Conservation (phyloP, 2,329 filamentous ascomycete species). For the Fusarium clavum region DNA sequence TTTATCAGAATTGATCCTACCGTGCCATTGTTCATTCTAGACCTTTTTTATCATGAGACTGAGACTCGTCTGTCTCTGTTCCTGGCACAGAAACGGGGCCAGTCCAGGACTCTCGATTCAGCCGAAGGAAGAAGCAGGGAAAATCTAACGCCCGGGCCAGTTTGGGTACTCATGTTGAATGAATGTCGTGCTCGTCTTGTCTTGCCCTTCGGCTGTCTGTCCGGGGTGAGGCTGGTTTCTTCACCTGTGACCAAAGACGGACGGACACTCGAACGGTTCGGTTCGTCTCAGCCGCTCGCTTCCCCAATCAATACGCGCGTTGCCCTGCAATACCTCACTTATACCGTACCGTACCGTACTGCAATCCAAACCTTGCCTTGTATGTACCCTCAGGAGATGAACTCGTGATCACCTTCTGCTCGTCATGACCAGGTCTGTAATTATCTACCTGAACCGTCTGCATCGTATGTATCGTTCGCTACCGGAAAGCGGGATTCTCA, state of each 20-base stretch:
- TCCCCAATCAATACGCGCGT: slow-evolving; percentile 23
- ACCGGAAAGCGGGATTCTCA: slow-evolving; percentile 16
- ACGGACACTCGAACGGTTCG: neutral
- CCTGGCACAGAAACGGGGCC: slow-evolving; percentile 16
- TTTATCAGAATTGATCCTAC: neutral
- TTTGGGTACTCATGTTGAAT: slow-evolving; percentile 9
- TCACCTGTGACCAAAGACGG: neutral
- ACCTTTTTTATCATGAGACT: slow-evolving; percentile 23
- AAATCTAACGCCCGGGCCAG: slow-evolving; percentile 27
- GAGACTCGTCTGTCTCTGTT: slow-evolving; percentile 18
- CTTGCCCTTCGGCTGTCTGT: neutral
- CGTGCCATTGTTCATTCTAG: slow-evolving; percentile 7
- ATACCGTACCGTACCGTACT: neutral
- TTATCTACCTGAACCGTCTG: neutral
- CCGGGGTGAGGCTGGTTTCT: slow-evolving; percentile 19
- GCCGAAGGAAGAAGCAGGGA: slow-evolving; percentile 23
- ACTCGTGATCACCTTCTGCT: slow-evolving; percentile 22
- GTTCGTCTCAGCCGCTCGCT: slow-evolving; percentile 18
- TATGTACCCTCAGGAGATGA: slow-evolving; percentile 21
- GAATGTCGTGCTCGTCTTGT: slow-evolving; percentile 32
- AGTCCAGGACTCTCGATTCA: slow-evolving; percentile 15
- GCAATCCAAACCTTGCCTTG: slow-evolving; percentile 5
- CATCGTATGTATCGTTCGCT: slow-evolving; percentile 25
- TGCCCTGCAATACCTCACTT: slow-evolving; percentile 11
- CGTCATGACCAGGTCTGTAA: slow-evolving; percentile 6